Conservation (phyloP, 2,329 filamentous ascomycete genomes). For the Penicillium digitatum region DNA sequence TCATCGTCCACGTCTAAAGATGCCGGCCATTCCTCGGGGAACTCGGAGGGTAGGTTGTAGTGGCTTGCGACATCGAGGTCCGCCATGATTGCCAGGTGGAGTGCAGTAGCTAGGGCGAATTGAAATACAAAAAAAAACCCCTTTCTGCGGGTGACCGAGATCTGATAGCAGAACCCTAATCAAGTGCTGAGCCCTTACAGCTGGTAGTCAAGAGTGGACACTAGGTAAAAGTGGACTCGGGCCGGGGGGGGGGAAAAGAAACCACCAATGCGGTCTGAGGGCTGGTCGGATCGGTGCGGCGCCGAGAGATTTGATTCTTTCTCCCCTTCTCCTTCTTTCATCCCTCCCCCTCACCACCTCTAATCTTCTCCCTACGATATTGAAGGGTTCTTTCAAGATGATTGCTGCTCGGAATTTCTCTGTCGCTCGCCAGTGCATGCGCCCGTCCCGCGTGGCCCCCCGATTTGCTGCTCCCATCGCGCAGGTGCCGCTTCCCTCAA, state of each 20-base stretch:
- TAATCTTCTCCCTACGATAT: constrained; percentile 13
- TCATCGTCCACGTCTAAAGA: constrained; percentile 71
- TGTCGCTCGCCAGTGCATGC: constrained; percentile 73
- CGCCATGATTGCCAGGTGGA: constrained; percentile 47
- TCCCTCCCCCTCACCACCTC: constrained; percentile 20
- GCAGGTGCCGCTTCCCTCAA: constrained; percentile 51
- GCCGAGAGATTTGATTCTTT: constrained; percentile 27
- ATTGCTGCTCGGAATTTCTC: constrained; percentile 75
- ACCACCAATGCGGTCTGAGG: constrained; percentile 25
- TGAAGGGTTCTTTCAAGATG: constrained; percentile 57
- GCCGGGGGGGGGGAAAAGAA: constrained; percentile 16
- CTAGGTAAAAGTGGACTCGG: constrained; percentile 18
- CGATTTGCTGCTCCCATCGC: constrained; percentile 48
- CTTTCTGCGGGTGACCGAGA: constrained; percentile 6
- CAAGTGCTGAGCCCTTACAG: not conserved
- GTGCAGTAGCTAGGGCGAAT: constrained; percentile 11
- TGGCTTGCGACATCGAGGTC: constrained; percentile 82
- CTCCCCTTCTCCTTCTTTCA: constrained; percentile 14
- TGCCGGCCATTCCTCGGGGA: constrained; percentile 79
- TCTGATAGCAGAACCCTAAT: constrained; percentile 2
- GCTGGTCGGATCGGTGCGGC: constrained; percentile 24
- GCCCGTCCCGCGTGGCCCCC: constrained; percentile 53
- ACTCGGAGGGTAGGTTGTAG: constrained; percentile 77
- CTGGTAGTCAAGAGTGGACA: constrained; percentile 8
- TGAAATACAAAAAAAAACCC: not conserved